phyloP scores from a whole-genome alignment of 495 filamentous ascomycete species.

The Glonium stellatum region DNA sequence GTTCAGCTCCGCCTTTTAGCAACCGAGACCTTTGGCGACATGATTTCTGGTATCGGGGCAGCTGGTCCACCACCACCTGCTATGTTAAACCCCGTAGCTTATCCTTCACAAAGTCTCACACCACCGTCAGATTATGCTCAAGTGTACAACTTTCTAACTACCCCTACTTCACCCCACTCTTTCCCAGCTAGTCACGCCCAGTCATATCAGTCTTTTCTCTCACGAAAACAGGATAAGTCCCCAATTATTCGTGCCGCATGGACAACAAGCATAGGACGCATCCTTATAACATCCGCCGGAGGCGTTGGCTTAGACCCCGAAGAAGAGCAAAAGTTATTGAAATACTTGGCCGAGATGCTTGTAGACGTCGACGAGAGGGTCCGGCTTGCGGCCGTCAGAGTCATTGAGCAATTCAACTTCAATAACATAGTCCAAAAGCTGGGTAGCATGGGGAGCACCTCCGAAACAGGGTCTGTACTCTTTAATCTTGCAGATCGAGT shows the following conservation, averaged over 20 bases:
- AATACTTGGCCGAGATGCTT: constrained; percentile 69
- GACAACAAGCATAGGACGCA: constrained; percentile 76
- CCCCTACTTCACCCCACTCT: constrained; percentile 71
- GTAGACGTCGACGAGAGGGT: constrained; percentile 87
- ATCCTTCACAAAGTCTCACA: constrained; percentile 65
- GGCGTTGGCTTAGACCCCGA: constrained; percentile 72
- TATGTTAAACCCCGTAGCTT: constrained; percentile 67
- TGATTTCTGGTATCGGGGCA: constrained; percentile 84
- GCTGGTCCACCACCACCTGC: constrained; percentile 71
- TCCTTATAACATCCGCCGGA: constrained; percentile 75
- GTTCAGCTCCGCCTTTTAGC: constrained; percentile 76
- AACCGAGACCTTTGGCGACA: constrained; percentile 88
- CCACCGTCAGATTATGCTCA: constrained; percentile 46
- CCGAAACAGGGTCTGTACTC: constrained; percentile 62
- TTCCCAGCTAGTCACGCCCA: constrained; percentile 72
- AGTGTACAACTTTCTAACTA: constrained; percentile 62
- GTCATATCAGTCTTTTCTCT: constrained; percentile 74
- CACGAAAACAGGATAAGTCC: constrained; percentile 77
- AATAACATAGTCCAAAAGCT: constrained; percentile 73
- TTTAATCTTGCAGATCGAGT: constrained; percentile 77
- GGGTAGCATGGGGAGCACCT: constrained; percentile 63
- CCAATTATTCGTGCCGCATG: constrained; percentile 72
- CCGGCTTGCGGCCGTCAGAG: constrained; percentile 75
- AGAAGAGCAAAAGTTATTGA: constrained; percentile 66
- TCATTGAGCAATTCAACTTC: constrained; percentile 69